A percentile compares a stretch with the other conserved stretches of the same genome.
These are phyloP conservation scores for Candida nemodendra DNA, from an alignment of 805 yeast species.

Conservation along the genomic window DNA sequence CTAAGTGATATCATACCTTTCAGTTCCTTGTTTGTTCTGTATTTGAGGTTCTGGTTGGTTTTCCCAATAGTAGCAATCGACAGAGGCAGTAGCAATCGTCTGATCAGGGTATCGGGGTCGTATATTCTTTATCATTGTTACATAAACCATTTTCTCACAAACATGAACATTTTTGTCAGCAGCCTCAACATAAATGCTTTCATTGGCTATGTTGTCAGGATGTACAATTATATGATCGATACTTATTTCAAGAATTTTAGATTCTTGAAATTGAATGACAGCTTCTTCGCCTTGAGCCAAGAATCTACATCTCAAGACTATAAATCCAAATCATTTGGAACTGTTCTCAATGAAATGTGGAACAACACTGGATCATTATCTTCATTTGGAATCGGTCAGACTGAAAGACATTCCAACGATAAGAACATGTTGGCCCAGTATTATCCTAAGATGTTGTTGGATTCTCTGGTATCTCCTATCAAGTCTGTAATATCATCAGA, in stretches of 20 bases:
- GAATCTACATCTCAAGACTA: not conserved
- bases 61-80: slow-evolving; percentile 37
- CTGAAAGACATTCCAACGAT: not conserved
- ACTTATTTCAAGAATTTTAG: slow-evolving; percentile 8
- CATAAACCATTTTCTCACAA: slow-evolving; percentile 53
- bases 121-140: slow-evolving; percentile 45
- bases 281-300: slow-evolving; percentile 1
- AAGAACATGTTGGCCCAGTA: slow-evolving; percentile 4
- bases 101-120: slow-evolving; percentile 48
- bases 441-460: slow-evolving; percentile 15
- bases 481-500: slow-evolving; percentile 5
- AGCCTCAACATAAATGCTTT: slow-evolving; percentile 16
- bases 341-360: slow-evolving; percentile 13
- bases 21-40: slow-evolving; percentile 46
- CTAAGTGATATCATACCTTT: slow-evolving; percentile 55
- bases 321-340: slow-evolving; percentile 2
- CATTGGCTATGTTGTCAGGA: slow-evolving; percentile 1
- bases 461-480: slow-evolving; percentile 17
- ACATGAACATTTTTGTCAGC: slow-evolving; percentile 20
- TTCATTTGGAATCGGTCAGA: not conserved
- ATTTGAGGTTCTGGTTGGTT: slow-evolving; percentile 59
- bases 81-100: slow-evolving; percentile 27
- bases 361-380: slow-evolving; percentile 4
- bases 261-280: slow-evolving; percentile 10
- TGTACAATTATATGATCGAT: slow-evolving; percentile 18